Evolutionary conservation across 768 basidiomycete genomes (phyloP).

Genomic region (Trametopsis cervina): DNA sequence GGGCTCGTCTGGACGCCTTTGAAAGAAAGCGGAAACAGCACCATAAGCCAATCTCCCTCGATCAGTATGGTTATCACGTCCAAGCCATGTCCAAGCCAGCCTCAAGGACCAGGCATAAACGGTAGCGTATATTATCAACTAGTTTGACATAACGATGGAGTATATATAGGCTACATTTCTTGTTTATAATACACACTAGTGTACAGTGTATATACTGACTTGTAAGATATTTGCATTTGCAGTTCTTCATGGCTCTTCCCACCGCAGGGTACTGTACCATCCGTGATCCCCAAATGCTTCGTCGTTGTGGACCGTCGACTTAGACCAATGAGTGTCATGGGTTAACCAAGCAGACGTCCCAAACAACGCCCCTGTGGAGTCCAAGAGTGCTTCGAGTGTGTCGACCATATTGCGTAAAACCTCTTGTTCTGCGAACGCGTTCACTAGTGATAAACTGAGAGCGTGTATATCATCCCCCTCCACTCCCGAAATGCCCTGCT

Average conservation of each 20-base stretch:
- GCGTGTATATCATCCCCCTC: conserved; percentile 23
- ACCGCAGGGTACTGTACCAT: conserved; percentile 26
- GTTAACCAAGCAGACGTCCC: conserved; percentile 39
- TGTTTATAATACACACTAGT: no score
- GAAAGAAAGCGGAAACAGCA: not conserved
- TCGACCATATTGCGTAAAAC: conserved; percentile 35
- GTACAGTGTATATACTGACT: no score
- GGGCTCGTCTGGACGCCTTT: not conserved
- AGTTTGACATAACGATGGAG: no score
- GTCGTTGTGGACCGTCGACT: conserved; percentile 16
- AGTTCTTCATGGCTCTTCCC: conserved; percentile 15
- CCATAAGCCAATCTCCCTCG: not conserved
- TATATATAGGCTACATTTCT: not conserved
- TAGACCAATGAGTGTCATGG: conserved; percentile 17
- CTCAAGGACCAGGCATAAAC: no score
- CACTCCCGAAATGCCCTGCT: conserved; percentile 25
- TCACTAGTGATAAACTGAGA: conserved; percentile 32
- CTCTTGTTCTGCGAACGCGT: conserved; percentile 38
- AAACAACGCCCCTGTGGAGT: conserved; percentile 35
- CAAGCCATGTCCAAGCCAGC: not conserved
- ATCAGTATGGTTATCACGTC: not conserved
- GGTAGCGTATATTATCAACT: no score
- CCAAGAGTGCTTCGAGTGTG: conserved; percentile 34
- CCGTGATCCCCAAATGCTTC: conserved; percentile 15
- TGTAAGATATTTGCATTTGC: not conserved